Conservation (phyloP, 208 protist species). For the Leptomonas seymouri region DNA sequence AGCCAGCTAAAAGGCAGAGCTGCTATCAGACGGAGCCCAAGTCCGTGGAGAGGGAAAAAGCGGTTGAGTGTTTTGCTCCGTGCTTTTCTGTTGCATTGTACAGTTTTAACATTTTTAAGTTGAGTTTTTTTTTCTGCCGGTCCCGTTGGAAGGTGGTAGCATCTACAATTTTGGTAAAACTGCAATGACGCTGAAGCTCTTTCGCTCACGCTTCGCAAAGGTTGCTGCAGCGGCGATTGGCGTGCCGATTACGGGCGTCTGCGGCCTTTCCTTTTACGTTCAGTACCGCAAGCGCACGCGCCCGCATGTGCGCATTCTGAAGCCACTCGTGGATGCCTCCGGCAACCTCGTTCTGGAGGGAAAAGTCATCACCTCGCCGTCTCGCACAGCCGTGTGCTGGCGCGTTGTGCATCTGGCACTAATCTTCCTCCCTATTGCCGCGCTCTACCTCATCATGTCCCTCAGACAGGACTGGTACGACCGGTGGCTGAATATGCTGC, state of each 20-base stretch:
- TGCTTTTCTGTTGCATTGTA: too few species aligned
- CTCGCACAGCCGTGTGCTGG: slow-evolving; percentile 36
- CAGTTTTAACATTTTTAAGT: too few species aligned
- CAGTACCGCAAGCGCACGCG: slow-evolving; percentile 64
- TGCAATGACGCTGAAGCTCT: slow-evolving; percentile 24
- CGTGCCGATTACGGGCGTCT: slow-evolving; percentile 49
- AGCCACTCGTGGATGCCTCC: slow-evolving; percentile 61
- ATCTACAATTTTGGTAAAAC: not conserved
- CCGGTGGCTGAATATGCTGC: slow-evolving; percentile 70
- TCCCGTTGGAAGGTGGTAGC: too few species aligned
- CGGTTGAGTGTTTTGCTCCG: too few species aligned
- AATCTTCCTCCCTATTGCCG: slow-evolving; percentile 76
- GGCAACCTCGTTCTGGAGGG: slow-evolving; percentile 76
- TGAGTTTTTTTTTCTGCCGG: too few species aligned
- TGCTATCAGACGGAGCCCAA: too few species aligned
- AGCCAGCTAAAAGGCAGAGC: too few species aligned
- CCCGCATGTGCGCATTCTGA: slow-evolving; percentile 52
- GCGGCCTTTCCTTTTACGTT: slow-evolving; percentile 65
- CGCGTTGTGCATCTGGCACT: slow-evolving; percentile 61
- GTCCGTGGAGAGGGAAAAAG: too few species aligned
- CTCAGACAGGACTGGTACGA: slow-evolving; percentile 54
- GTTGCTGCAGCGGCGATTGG: slow-evolving; percentile 36
- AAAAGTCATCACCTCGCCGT: slow-evolving; percentile 45
- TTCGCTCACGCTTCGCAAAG: slow-evolving; percentile 25
- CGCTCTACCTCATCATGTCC: slow-evolving; percentile 81